A percentile compares a stretch with the other conserved stretches of the same genome.
Conservation (phyloP, 2,329 filamentous ascomycete species). For the Exophiala viscosa region DNA sequence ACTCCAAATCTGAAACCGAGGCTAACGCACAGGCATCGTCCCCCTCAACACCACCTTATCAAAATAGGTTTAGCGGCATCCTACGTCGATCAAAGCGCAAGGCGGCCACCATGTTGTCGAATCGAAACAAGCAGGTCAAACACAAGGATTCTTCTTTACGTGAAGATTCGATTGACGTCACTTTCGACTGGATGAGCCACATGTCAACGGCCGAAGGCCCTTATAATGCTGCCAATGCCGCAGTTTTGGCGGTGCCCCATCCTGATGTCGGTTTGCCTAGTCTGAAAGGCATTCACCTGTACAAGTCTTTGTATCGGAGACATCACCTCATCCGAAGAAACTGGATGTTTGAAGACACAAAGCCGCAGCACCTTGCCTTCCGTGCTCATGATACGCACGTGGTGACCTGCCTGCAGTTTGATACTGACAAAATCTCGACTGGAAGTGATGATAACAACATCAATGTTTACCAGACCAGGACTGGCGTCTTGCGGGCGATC, state of each 20-base stretch:
- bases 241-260: constrained; percentile 76
- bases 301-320: constrained; percentile 92
- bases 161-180: constrained; percentile 37
- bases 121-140: constrained; percentile 54
- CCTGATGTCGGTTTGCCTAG: constrained; percentile 74
- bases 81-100: constrained; percentile 45
- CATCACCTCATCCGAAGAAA: constrained; percentile 85
- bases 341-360: constrained; percentile 81
- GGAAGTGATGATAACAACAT: constrained; percentile 97
- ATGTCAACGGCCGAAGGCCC: constrained; percentile 68
- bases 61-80: constrained; percentile 22
- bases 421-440: constrained; percentile 95
- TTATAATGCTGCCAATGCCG: constrained; percentile 78
- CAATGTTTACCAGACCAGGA: constrained; percentile 96
- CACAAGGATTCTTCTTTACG: constrained; percentile 48
- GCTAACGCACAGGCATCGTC: constrained; percentile 11
- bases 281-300: constrained; percentile 81
- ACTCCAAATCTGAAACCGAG: constrained; percentile 39
- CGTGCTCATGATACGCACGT: constrained; percentile 95
- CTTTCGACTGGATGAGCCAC: constrained; percentile 46
- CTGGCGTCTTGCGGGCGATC: constrained; percentile 75
- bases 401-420: constrained; percentile 95
- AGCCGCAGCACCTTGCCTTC: constrained; percentile 89
- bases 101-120: constrained; percentile 42
- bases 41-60: constrained; percentile 13